Base-by-base conservation (phyloP, 75 land plant species). In the Selaginella moellendorffii region DNA sequence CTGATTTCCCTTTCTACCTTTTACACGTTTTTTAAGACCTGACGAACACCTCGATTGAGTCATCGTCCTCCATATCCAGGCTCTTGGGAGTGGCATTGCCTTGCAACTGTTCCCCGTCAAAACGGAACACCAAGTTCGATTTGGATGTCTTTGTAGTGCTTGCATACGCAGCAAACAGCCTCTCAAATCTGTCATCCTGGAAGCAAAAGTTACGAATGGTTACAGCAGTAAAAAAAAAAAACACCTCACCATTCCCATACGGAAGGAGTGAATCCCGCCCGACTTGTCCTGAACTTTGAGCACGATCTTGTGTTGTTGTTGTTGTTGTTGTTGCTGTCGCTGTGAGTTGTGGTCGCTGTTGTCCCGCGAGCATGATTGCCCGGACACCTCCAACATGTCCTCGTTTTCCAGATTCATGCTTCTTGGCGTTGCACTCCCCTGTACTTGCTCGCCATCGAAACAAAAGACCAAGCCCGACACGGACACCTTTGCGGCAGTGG, bases 161-260 rank as follows among this genome's bases (percentile, higher is more conserved):
- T 2, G 85, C 81, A 63, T 90, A 90, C 29, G 66, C 56, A 24
- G 77, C 72, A 63, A 87, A 90, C 21, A 90, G 77, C 61, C 74
- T 82, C 72, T 90, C 97, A 64, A 90, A 77, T 66, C 76, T 84
- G 70, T 90, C 97, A 73, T 78, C 85, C 97, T 90, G 77, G 29
- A 31, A 46, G n/a, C n/a, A n/a, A n/a, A n/a, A n/a, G n/a, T n/a
- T n/a, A n/a, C n/a, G n/a, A n/a, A n/a, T n/a, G n/a, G n/a, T n/a
- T n/a, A n/a, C n/a, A n/a, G n/a, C n/a, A n/a, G n/a, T n/a, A n/a
- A n/a, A n/a, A n/a, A n/a, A n/a, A n/a, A 36, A 5, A 5, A 36
- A 36, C 46, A 36, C 46, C 46, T 36, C 14, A 36, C 46, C 14
- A 36, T 36, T 36, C 46, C 46, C 14, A 36, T 5, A 5, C 46